Conservation (phyloP, 108 stramenopile species). For the Conticribra guillardii region DNA sequence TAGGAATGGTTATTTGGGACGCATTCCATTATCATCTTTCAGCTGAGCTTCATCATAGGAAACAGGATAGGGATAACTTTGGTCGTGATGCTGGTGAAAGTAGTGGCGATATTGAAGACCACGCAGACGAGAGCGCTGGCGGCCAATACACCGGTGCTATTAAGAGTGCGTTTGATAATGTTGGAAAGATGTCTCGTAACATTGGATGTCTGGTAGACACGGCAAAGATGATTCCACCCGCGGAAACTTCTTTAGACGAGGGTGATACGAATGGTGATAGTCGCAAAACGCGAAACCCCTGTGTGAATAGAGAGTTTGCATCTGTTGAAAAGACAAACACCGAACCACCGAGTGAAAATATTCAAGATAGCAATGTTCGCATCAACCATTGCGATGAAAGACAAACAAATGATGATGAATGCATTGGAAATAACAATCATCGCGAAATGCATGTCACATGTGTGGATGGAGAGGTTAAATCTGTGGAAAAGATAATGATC, state of each 20-base stretch:
- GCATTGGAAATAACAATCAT: too few species aligned
- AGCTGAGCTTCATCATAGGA: conserved; percentile 22
- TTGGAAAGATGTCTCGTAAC: conserved; percentile 36
- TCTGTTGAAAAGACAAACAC: too few species aligned
- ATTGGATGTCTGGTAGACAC: conserved; percentile 17
- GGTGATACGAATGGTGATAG: not conserved
- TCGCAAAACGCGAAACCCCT: too few species aligned
- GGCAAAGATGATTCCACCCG: not conserved
- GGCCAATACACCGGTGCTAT: conserved; percentile 35
- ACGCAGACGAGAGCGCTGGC: conserved; percentile 1
- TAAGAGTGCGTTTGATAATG: conserved; percentile 22
- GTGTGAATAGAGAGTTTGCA: too few species aligned
- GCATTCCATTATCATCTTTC: conserved; percentile 35
- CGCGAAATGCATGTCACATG: too few species aligned
- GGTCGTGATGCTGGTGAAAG: not conserved
- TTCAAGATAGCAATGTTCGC: too few species aligned
- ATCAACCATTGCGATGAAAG: too few species aligned
- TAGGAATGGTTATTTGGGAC: conserved; percentile 41
- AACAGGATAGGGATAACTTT: not conserved
- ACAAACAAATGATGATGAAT: too few species aligned
- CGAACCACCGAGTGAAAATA: too few species aligned
- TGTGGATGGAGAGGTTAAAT: too few species aligned
- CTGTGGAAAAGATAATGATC: too few species aligned
- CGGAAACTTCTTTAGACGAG: not conserved
- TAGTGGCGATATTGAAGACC: not conserved